Base-by-base conservation (phyloP, 2,329 filamentous ascomycete species). In the Pseudocercospora musae region DNA sequence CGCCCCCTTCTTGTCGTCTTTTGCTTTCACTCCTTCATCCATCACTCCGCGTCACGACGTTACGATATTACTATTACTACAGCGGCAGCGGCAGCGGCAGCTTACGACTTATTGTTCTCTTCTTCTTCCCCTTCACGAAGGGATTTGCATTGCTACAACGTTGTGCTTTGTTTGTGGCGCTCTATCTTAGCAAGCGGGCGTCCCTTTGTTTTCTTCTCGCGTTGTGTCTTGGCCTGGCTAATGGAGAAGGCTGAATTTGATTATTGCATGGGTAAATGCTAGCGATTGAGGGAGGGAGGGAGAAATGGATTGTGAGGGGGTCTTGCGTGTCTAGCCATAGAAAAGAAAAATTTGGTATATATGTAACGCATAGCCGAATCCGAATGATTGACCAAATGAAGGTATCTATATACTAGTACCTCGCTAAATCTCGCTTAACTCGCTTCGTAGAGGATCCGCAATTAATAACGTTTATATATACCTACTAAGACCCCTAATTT, bases 311-410 rank as follows among this genome's bases (percentile, higher is more conserved):
- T 46, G 42, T 46, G 42, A n/a, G 42, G 11, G 20, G 11, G 20
- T 50, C 23, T 46, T 20, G 9, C 21, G 21, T 46, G 8, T 46
- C 18, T 20, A 13, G 18, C 11, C 44, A 25, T 48, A 52, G 21
- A 52, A 25, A 52, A 52, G 23, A 52, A 29, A n/a, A n/a, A 52
- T 52, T 52, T 29, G 48, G 48, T 52, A 52, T 52, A 52, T 52
- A 52, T 52, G 25, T 52, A 52, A n/a, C 23, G 48, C 25, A 27
- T 50, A 50, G 46, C 46, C 21, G 23, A 50, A 50, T 2, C 9
- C 18, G 21, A 50, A 29, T 25, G 20, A 46, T 21, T 6, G 42
- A 20, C 7, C 42, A n/a, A n/a, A n/a, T n/a, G n/a, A n/a, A 25
- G 23, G 23, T 25, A 6, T 25, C 23, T 25, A 6, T 25, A 25